These are phyloP conservation scores for Arachnopeziza araneosa DNA, from an alignment of 2,329 filamentous ascomycete species.

Conservation along the genomic window DNA sequence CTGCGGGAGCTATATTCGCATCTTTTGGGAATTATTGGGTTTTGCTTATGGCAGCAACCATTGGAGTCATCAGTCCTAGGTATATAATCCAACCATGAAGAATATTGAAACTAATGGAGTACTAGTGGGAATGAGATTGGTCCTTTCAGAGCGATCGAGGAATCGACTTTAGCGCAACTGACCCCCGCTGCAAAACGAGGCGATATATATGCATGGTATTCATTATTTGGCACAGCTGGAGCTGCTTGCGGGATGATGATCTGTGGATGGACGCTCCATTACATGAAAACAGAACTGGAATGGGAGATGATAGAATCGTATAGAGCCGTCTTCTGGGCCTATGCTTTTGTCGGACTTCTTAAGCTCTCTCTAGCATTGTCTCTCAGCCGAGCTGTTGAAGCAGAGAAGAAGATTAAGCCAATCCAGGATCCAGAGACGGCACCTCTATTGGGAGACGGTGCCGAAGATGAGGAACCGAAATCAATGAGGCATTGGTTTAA, in stretches of 20 bases:
- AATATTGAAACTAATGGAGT: neutral
- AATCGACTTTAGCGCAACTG: slow-evolving; percentile 53
- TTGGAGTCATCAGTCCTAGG: slow-evolving; percentile 57
- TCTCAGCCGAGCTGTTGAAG: slow-evolving; percentile 39
- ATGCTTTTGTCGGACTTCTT: slow-evolving; percentile 49
- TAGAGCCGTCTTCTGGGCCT: slow-evolving; percentile 50
- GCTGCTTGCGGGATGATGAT: slow-evolving; percentile 53
- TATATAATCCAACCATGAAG: slow-evolving; percentile 13
- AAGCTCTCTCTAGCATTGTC: slow-evolving; percentile 50
- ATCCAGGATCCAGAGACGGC: slow-evolving; percentile 26
- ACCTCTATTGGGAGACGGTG: slow-evolving; percentile 23
- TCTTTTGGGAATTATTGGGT: slow-evolving; percentile 49
- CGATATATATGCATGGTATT: slow-evolving; percentile 59
- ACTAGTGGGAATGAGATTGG: slow-evolving; percentile 56
- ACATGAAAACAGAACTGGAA: slow-evolving; percentile 37
- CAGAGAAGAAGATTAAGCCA: slow-evolving; percentile 32
- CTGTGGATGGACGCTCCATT: slow-evolving; percentile 54
- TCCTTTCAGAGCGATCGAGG: slow-evolving; percentile 56
- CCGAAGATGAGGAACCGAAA: slow-evolving; percentile 16
- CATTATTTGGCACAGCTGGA: slow-evolving; percentile 51
- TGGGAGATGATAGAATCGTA: slow-evolving; percentile 46
- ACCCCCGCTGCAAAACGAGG: slow-evolving; percentile 40
- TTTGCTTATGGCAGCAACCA: slow-evolving; percentile 48
- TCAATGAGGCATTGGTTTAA: slow-evolving; percentile 20
- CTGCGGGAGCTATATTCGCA: slow-evolving; percentile 51